Percentiles rank a stretch among this genome's conserved stretches.
phyloP scores from a whole-genome alignment of 169 alveolate species.

The Plasmodium knowlesi region DNA sequence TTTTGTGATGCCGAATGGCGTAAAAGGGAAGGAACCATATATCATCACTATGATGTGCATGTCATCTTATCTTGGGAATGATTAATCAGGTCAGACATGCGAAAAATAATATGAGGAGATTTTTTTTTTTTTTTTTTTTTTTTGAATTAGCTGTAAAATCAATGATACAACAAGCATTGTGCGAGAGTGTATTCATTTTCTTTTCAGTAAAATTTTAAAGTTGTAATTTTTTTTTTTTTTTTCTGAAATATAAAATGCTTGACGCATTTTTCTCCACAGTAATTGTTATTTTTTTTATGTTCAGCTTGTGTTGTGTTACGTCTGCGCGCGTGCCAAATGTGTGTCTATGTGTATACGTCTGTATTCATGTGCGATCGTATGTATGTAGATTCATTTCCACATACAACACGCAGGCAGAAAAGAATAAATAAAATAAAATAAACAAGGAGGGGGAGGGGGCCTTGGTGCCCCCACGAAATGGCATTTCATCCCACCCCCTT shows the following conservation, averaged over 20 bases:
- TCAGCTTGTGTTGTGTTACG: background rate
- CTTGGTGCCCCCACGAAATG: background rate
- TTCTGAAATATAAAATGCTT: background rate
- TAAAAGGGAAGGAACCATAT: background rate
- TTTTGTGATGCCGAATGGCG: background rate
- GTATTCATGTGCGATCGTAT: background rate
- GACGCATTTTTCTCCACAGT: background rate
- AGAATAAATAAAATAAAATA: too few relatives aligned
- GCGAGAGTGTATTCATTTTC: background rate
- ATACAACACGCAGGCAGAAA: background rate
- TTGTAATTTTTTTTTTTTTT: background rate
- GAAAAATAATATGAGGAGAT: background rate
- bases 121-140: background rate
- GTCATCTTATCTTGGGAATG: background rate
- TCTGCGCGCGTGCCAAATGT: background rate
- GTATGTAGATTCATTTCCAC: background rate
- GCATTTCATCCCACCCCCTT: background rate
- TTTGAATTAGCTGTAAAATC: background rate
- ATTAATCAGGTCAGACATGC: background rate
- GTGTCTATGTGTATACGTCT: background rate
- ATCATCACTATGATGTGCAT: background rate
- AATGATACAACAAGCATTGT: background rate
- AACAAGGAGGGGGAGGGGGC: background rate
- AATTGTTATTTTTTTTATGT: background rate
- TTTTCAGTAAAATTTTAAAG: background rate